phyloP scores from a whole-genome alignment of 2,329 filamentous ascomycete species.

The Mollisiaceae sp. region DNA sequence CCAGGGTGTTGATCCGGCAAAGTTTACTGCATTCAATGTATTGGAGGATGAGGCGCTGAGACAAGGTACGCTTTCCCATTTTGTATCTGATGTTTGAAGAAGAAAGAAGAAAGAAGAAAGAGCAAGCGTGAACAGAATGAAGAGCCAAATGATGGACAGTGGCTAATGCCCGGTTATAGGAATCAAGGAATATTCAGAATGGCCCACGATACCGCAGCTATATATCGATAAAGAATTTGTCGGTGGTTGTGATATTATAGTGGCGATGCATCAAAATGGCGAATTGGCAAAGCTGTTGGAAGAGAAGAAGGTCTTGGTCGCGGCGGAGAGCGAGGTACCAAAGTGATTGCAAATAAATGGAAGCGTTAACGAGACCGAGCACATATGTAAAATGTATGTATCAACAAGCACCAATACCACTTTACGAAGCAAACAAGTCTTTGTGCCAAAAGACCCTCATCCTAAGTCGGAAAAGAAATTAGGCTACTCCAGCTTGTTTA shows the following conservation, averaged over 20 bases:
- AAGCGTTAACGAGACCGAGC: background rate
- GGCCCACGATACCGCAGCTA: slow-evolving; percentile 97
- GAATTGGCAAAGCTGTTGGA: slow-evolving; percentile 90
- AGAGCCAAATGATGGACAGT: slow-evolving; percentile 10
- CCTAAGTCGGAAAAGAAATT: too few relatives aligned
- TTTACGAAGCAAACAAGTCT: background rate
- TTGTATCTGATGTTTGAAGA: background rate
- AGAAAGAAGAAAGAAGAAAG: background rate
- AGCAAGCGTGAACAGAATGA: background rate
- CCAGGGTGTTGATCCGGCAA: slow-evolving; percentile 91
- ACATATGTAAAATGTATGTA: slow-evolving; percentile 7
- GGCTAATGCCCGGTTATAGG: slow-evolving; percentile 54
- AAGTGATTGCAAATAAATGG: slow-evolving; percentile 9
- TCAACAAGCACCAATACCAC: slow-evolving; percentile 6
- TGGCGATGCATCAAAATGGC: slow-evolving; percentile 96
- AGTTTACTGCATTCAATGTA: slow-evolving; percentile 99
- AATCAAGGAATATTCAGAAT: slow-evolving; percentile 99
- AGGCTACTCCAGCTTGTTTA: too few relatives aligned
- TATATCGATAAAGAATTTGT: slow-evolving; percentile 96
- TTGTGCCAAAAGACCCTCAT: background rate
- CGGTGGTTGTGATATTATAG: slow-evolving; percentile 95
- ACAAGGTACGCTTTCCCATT: slow-evolving; percentile 61
- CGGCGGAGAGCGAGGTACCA: slow-evolving; percentile 32
- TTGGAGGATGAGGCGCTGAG: slow-evolving; percentile 88
- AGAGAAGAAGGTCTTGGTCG: slow-evolving; percentile 82